These are phyloP conservation scores for Lithospermum erythrorhizon DNA, from an alignment of 257 asterid genomes.

Conservation along the genomic window DNA sequence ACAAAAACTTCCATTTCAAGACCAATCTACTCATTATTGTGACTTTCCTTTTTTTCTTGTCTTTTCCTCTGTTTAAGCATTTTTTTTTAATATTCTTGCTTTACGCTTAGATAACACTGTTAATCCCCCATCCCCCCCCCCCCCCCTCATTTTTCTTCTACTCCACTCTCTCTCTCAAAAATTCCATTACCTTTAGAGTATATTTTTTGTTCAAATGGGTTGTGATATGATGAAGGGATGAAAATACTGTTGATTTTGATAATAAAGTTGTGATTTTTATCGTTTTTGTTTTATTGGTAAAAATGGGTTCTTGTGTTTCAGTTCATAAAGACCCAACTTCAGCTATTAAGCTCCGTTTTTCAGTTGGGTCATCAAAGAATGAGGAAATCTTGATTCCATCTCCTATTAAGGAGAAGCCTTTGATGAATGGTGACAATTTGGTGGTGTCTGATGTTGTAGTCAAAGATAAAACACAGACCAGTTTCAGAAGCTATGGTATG, in stretches of 20 bases:
- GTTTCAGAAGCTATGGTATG: background rate
- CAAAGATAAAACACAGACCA: background rate
- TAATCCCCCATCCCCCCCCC: too few relatives aligned
- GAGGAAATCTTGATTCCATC: slow-evolving; percentile 38
- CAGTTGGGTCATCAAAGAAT: slow-evolving; percentile 34
- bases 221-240: background rate
- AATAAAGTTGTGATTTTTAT: background rate
- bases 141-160: too few relatives aligned
- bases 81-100: background rate
- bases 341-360: slow-evolving; percentile 26
- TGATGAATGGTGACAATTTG: background rate
- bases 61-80: background rate
- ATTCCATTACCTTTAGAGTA: too few relatives aligned
- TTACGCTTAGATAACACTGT: background rate
- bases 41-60: background rate
- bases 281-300: background rate
- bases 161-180: too few relatives aligned
- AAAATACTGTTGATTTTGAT: background rate
- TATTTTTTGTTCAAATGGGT: too few relatives aligned
- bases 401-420: slow-evolving; percentile 35
- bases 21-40: background rate
- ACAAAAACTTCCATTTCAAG: background rate
- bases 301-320: slow-evolving; percentile 38
- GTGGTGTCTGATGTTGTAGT: too few relatives aligned
- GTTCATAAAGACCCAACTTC: slow-evolving; percentile 29